These are phyloP conservation scores for Parathielavia appendiculata DNA, from an alignment of 495 filamentous ascomycete species.

Conservation along the genomic window DNA sequence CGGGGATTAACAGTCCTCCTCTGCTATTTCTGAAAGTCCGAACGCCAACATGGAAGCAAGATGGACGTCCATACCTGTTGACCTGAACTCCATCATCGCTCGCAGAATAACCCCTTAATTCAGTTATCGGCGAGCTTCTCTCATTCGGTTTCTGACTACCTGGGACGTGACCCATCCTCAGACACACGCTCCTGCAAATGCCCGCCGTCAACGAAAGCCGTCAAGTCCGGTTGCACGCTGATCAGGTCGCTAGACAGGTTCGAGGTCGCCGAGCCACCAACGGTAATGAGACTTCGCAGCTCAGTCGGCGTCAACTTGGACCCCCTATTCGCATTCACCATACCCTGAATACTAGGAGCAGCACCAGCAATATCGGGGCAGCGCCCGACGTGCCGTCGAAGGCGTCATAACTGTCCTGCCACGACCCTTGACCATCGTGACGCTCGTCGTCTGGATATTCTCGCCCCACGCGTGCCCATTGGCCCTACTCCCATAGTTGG, in stretches of 20 bases:
- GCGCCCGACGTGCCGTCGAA: conserved; percentile 18
- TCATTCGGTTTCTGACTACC: not conserved
- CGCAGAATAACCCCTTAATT: too few relatives aligned
- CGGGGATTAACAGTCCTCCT: too few relatives aligned
- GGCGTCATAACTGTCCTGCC: not conserved
- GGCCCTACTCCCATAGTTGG: conserved; percentile 12
- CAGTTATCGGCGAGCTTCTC: not conserved
- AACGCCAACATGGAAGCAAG: too few relatives aligned
- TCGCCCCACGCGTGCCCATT: conserved; percentile 19
- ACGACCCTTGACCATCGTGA: not conserved
- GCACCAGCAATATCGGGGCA: conserved; percentile 14
- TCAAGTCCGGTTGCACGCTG: conserved; percentile 16
- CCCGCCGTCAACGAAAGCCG: conserved; percentile 14
- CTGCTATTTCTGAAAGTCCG: too few relatives aligned
- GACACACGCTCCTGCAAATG: not conserved
- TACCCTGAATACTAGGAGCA: conserved; percentile 15
- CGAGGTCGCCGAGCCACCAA: conserved; percentile 3
- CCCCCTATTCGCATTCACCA: conserved; percentile 4
- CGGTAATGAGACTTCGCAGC: conserved; percentile 7
- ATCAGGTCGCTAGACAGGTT: conserved; percentile 4
- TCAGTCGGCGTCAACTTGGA: conserved; percentile 8
- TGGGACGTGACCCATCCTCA: not conserved
- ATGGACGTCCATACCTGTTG: too few relatives aligned
- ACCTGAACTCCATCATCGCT: too few relatives aligned
- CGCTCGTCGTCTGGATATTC: conserved; percentile 8